Evolutionary conservation across 495 filamentous ascomycete genomes (phyloP).

Genomic region (Oidiodendron maius): DNA sequence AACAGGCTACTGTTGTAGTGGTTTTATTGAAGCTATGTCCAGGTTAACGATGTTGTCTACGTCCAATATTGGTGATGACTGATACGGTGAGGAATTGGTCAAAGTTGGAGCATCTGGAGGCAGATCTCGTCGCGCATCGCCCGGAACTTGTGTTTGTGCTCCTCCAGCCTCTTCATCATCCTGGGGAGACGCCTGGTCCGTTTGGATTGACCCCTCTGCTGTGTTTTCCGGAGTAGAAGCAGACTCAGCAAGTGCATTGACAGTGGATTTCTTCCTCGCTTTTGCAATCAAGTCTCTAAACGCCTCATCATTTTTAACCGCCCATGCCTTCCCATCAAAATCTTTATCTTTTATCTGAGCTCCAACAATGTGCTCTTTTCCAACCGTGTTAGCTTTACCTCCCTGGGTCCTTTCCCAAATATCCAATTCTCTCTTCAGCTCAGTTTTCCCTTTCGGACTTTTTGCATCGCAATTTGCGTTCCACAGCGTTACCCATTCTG

Average conservation of each 20-base stretch:
- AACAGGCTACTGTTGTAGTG: slow-evolving; percentile 5
- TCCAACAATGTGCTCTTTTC: slow-evolving; percentile 6
- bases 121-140: no score
- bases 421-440: slow-evolving; percentile 72
- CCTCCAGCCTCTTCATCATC: no score
- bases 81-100: slow-evolving; percentile 12
- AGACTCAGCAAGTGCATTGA: background rate
- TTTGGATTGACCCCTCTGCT: background rate
- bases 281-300: slow-evolving; percentile 72
- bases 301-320: slow-evolving; percentile 58
- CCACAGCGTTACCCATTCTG: slow-evolving; percentile 92
- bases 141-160: background rate
- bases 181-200: no score
- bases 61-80: background rate
- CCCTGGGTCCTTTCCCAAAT: slow-evolving; percentile 78
- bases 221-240: background rate
- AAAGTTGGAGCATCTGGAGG: no score
- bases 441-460: slow-evolving; percentile 58
- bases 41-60: slow-evolving; percentile 3
- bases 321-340: slow-evolving; percentile 77
- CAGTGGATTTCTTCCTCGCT: slow-evolving; percentile 41
- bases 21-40: slow-evolving; percentile 8
- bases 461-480: slow-evolving; percentile 92
- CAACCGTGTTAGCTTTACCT: slow-evolving; percentile 32
- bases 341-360: slow-evolving; percentile 49